phyloP scores from a whole-genome alignment of 2,329 filamentous ascomycete species.

The Monosporascus cannonballus region DNA sequence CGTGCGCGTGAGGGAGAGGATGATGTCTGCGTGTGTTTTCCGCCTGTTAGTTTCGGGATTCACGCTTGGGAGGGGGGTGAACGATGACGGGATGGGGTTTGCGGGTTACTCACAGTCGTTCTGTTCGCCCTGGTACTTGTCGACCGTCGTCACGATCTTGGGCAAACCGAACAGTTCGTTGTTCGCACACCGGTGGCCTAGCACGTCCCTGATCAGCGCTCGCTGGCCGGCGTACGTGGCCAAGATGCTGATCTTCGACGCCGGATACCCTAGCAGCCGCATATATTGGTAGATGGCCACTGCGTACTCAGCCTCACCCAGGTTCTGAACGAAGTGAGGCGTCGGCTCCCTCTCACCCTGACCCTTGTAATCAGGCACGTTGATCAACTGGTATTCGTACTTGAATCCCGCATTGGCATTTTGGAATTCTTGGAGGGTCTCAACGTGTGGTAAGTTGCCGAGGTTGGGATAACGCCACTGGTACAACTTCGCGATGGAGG shows the following conservation, averaged over 20 bases:
- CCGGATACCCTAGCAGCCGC: slow-evolving; percentile 89
- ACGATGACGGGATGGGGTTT: not conserved
- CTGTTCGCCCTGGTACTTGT: slow-evolving; percentile 98
- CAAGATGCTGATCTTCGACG: slow-evolving; percentile 76
- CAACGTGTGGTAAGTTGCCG: slow-evolving; percentile 71
- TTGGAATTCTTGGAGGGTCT: slow-evolving; percentile 63
- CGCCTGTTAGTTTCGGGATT: slow-evolving; percentile 4
- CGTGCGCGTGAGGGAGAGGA: slow-evolving; percentile 87
- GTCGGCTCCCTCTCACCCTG: slow-evolving; percentile 82
- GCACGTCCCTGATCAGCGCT: slow-evolving; percentile 80
- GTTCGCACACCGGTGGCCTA: slow-evolving; percentile 74
- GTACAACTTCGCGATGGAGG: slow-evolving; percentile 83
- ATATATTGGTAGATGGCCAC: slow-evolving; percentile 97
- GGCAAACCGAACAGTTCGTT: slow-evolving; percentile 85
- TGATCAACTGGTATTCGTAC: slow-evolving; percentile 94
- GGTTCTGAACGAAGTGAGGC: slow-evolving; percentile 92
- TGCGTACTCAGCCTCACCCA: slow-evolving; percentile 94
- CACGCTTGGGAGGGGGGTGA: not conserved
- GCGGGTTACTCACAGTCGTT: slow-evolving; percentile 77
- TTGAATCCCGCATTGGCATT: slow-evolving; percentile 85
- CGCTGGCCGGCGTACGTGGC: slow-evolving; percentile 91
- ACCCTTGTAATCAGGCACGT: slow-evolving; percentile 90
- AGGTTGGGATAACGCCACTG: slow-evolving; percentile 85
- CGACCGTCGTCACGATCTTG: slow-evolving; percentile 85
- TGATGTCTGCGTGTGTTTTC: slow-evolving; percentile 59